Evolutionary conservation across 2,329 filamentous ascomycete species (phyloP), one percentile per base, ranked within the genome.

Genomic region (Hymenotorrendiella dingleyae): DNA sequence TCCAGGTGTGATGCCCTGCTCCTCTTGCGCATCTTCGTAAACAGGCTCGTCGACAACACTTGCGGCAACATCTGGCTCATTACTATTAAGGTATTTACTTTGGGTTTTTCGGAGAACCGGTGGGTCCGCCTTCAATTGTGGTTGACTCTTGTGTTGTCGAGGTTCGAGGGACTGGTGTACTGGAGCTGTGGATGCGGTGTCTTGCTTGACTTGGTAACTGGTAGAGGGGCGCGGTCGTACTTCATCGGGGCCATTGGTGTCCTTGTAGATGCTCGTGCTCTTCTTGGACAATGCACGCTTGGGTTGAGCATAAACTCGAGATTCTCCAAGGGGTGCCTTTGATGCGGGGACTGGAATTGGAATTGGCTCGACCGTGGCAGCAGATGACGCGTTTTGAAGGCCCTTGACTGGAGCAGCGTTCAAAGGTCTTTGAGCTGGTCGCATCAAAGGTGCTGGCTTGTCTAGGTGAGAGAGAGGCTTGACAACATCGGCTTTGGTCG

Each of bases 371-470:
- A 26, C 30, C 17, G 40, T 34, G 20, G 29, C 39, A 11, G 37
- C 28, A 9, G 36, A 27, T 14, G 29, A 40, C 32, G 28, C 52
- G 20, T 35, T 45, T 11, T 48, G 14, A 29, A 44, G 17, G 16
- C 33, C 36, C 36, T 59, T 59, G 16, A 37, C 27, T 26, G 42
- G 41, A 23, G 48, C 45, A 32, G 42, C 46, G 49, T 54, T 56
- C 32, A 74, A 54, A 21, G 76, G 74, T 45, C 80, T 72, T 55
- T 84, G 78, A n/a, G 78, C 76, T n/a, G 79, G 80, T 52, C 76
- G 72, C 33, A 76, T 63, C 23, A 69, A 62, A 12, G 65, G 61
- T 6, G 70, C 62, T 55, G 74, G 72, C 47, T 64, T 68, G 17
- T 67, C 58, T 40, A 47, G 43, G n/a, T 38, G 35, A 27, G 43